Conservation (phyloP, 1,284 basidiomycete genomes). For the Trametes polyzona region DNA sequence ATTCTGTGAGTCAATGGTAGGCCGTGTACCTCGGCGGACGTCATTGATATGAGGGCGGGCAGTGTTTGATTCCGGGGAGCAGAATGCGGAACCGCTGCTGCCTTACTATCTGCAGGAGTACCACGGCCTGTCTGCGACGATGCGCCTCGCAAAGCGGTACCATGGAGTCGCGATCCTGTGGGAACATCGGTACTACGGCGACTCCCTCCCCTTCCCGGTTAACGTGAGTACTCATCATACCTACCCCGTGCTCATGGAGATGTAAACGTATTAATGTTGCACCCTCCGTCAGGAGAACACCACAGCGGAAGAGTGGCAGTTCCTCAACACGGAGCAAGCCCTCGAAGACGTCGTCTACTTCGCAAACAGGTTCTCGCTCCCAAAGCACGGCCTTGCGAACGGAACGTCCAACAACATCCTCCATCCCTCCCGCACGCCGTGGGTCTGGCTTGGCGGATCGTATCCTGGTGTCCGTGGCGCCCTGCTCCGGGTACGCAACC, state of each 20-base stretch:
- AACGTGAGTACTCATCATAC: slow-evolving; percentile 42
- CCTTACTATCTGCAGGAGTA: slow-evolving; percentile 56
- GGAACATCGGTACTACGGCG: slow-evolving; percentile 62
- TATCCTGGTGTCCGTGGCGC: slow-evolving; percentile 50
- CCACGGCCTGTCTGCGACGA: slow-evolving; percentile 52
- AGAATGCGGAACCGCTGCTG: slow-evolving; percentile 50
- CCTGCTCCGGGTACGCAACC: slow-evolving; percentile 49
- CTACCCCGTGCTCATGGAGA: not conserved
- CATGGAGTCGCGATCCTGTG: slow-evolving; percentile 54
- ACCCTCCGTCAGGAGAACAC: slow-evolving; percentile 45
- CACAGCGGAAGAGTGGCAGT: slow-evolving; percentile 57
- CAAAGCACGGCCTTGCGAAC: slow-evolving; percentile 17
- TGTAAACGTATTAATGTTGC: not conserved
- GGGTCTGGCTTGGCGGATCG: slow-evolving; percentile 54
- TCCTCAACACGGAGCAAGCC: slow-evolving; percentile 59
- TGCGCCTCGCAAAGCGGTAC: slow-evolving; percentile 51
- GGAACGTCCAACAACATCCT: slow-evolving; percentile 28
- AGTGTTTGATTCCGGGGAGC: slow-evolving; percentile 58
- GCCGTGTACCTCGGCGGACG: not conserved
- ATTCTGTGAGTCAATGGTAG: slow-evolving; percentile 37
- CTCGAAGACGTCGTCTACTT: slow-evolving; percentile 63
- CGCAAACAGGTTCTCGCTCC: slow-evolving; percentile 46
- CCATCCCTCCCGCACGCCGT: slow-evolving; percentile 48
- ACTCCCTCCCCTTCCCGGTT: slow-evolving; percentile 54
- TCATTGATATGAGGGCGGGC: not conserved